Base-by-base conservation (phyloP, 805 yeast genomes). In the Hyphopichia homilentoma region DNA sequence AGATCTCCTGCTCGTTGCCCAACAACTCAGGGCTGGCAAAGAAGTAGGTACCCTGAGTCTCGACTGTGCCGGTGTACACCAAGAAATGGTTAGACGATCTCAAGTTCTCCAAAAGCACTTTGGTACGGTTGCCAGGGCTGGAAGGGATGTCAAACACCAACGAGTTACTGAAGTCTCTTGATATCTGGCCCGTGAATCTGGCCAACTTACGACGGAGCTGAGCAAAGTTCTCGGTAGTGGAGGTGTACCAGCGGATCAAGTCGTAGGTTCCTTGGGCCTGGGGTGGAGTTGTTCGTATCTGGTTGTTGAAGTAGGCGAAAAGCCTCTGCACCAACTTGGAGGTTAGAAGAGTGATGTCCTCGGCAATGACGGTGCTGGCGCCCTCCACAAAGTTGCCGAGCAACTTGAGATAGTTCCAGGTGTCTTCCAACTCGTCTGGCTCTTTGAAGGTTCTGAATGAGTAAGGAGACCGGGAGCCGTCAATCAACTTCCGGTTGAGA, bases 361-460 rank as follows among this genome's bases (percentile, higher is more conserved):
- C 81, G 0, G 96, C 93, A 33, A 90, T 79, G 11, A 82, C 79
- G 5, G 77, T 73, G 25, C 93, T 86, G 18, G 94, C 90, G 5
- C 86, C 84, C 25, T 84, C 88, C 18, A 93, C 73, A 44, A 73
- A 81, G 39, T 73, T 75, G 9, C 97, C 96, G 21, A 86, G 70
- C 45, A 79, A 79, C 45, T 76, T 84, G 43, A 93, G 65, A 45
- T 81, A 79, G 19, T 73, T 70, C 89, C 95, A 93, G 27, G 84
- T 84, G 33, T 70, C 75, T 48, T 87, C 94, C 30, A 93, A 64
- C 50, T 84, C 88, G 44, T 90, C 98, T 1, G 96, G 89, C 48
- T 86, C 97, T 48, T 86, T 86, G 57, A 85, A 86, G 0, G 95
- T 84, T 45, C 88, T 74, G 61, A 85, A 84, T 9, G 82, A 74